A percentile compares a stretch with the other conserved stretches of the same genome.
phyloP scores from a whole-genome alignment of 805 yeast genomes.

The Zygoascus tannicola region DNA sequence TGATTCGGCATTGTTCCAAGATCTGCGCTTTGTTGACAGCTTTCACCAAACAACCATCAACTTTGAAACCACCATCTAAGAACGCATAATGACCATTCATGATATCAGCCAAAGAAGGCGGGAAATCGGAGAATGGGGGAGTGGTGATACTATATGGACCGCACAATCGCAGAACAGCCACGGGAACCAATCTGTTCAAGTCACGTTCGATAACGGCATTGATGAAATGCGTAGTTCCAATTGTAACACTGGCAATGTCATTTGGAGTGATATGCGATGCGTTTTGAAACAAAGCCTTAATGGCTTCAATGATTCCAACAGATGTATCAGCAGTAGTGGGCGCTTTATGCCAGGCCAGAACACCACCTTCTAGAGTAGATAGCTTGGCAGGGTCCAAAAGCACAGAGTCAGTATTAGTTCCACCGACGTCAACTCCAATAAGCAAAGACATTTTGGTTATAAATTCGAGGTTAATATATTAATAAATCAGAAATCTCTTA shows the following conservation, averaged over 20 bases:
- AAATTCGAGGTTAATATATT: no score
- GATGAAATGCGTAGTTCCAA: conserved; percentile 45
- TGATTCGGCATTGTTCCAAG: conserved; percentile 24
- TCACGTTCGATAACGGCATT: conserved; percentile 43
- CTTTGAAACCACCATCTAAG: conserved; percentile 9
- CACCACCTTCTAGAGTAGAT: conserved; percentile 24
- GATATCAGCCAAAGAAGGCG: conserved; percentile 17
- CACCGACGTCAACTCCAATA: conserved; percentile 44
- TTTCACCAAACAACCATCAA: conserved; percentile 8
- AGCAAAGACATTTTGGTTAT: conserved; percentile 11
- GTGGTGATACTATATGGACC: conserved; percentile 34
- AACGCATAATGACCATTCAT: conserved; percentile 8
- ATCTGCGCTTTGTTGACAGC: conserved; percentile 6
- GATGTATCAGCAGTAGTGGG: conserved; percentile 38
- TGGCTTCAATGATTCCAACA: conserved; percentile 34
- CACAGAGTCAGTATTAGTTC: conserved; percentile 43
- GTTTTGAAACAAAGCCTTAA: conserved; percentile 27
- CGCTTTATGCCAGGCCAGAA: conserved; percentile 36
- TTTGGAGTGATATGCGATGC: conserved; percentile 13
- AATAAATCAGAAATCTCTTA: no score
- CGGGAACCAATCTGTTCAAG: conserved; percentile 33
- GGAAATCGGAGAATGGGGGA: conserved; percentile 40
- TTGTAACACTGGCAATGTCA: conserved; percentile 36
- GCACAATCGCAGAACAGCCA: conserved; percentile 39
- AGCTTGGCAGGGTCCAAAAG: conserved; percentile 32